A percentile compares a stretch with the other conserved stretches of the same genome.
Evolutionary conservation across 2,329 filamentous ascomycete species (phyloP).

Genomic region (Fusarium staphyleae): DNA sequence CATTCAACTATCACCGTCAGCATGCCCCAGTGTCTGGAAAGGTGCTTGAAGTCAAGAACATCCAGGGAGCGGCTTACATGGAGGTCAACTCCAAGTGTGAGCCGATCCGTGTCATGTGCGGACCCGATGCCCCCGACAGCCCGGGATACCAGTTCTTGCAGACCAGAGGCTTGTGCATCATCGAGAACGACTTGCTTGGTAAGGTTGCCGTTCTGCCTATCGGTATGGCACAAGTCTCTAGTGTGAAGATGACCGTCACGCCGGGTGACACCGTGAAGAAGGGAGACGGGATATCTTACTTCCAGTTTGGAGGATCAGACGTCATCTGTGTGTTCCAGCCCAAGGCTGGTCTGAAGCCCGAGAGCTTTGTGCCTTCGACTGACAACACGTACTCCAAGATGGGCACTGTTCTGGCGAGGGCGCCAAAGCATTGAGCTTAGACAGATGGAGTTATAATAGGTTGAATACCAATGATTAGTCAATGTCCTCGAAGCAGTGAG

Average conservation of each 20-base stretch:
- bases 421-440: not conserved
- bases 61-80: constrained; percentile 49
- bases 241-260: constrained; percentile 45
- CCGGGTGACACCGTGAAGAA: constrained; percentile 44
- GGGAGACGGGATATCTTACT: constrained; percentile 52
- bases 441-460: no score
- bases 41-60: constrained; percentile 48
- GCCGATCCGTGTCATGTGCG: constrained; percentile 28
- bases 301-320: constrained; percentile 54
- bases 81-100: constrained; percentile 42
- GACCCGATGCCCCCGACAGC: constrained; percentile 44
- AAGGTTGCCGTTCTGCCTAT: constrained; percentile 52
- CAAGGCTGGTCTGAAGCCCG: constrained; percentile 24
- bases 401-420: constrained; percentile 27
- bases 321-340: constrained; percentile 50
- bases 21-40: constrained; percentile 50
- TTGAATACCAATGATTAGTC: no score
- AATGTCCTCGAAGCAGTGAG: no score
- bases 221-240: constrained; percentile 55
- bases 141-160: constrained; percentile 52
- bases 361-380: constrained; percentile 29
- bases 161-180: constrained; percentile 49
- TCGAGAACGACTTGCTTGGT: constrained; percentile 47
- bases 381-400: constrained; percentile 27
- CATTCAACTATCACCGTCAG: constrained; percentile 52